These are phyloP conservation scores for Parachaetomium inaequale DNA, from an alignment of 495 filamentous ascomycete genomes.

Conservation along the genomic window DNA sequence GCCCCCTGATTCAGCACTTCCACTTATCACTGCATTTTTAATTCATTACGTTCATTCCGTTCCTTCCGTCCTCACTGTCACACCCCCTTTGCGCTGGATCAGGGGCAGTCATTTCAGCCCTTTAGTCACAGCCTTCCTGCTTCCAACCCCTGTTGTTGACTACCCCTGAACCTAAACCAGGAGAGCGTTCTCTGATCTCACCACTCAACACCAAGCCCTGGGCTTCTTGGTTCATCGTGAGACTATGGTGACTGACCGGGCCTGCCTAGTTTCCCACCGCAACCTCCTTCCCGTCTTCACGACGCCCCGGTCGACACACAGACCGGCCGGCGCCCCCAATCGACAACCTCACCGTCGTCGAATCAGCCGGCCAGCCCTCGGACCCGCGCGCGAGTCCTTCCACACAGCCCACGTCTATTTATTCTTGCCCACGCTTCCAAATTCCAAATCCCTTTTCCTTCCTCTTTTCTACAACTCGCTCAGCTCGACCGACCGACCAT, in stretches of 20 bases:
- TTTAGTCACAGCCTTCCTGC: background rate
- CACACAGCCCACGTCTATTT: background rate
- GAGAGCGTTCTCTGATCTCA: background rate
- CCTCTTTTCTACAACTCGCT: constrained; percentile 2
- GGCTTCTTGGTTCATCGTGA: background rate
- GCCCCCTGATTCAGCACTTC: background rate
- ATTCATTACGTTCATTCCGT: background rate
- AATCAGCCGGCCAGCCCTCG: background rate
- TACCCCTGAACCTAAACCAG: background rate
- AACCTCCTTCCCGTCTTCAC: background rate
- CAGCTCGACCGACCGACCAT: background rate
- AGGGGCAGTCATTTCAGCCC: background rate
- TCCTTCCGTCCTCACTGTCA: background rate
- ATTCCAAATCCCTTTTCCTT: background rate
- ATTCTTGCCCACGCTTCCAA: background rate
- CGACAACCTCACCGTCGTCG: background rate
- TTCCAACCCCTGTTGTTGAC: background rate
- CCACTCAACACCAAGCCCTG: background rate
- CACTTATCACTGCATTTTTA: background rate
- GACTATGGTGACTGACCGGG: background rate
- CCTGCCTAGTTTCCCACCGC: background rate
- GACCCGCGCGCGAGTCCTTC: constrained; percentile 7
- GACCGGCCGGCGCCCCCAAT: background rate
- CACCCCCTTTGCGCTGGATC: background rate
- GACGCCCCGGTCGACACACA: background rate